These are phyloP conservation scores for Aspergillus pseudonomiae DNA, from an alignment of 2,329 filamentous ascomycete genomes.

Conservation along the genomic window DNA sequence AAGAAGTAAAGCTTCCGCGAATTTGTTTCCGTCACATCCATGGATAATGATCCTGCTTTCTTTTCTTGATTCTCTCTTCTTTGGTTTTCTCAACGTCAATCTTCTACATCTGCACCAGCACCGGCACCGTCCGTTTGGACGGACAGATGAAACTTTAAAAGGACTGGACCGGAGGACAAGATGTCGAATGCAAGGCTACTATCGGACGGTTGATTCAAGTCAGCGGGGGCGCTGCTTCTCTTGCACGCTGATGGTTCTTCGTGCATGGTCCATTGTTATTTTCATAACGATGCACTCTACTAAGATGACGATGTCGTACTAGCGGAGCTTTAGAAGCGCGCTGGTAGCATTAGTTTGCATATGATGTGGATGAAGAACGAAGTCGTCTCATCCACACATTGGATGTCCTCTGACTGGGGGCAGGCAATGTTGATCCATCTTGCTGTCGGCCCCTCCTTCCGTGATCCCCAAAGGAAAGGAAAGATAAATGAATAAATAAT, in stretches of 20 bases:
- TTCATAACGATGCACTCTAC: not conserved
- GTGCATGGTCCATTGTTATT: constrained; percentile 22
- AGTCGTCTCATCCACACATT: not conserved
- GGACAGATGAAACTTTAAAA: not conserved
- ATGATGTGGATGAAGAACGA: constrained; percentile 15
- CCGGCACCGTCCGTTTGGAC: not conserved
- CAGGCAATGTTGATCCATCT: not conserved
- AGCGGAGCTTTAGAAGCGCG: constrained; percentile 18
- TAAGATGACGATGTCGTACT: constrained; percentile 2
- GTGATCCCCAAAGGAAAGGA: not conserved
- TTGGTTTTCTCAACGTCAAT: not conserved
- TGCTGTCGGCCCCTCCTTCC: not conserved
- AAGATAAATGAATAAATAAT: not conserved
- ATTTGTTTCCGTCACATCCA: too few relatives aligned
- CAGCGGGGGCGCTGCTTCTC: constrained; percentile 26
- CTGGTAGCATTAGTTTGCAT: constrained; percentile 16
- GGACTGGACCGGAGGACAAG: constrained; percentile 12
- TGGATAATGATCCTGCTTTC: too few relatives aligned
- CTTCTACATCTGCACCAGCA: not conserved
- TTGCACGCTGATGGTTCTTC: constrained; percentile 28
- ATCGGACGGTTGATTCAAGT: constrained; percentile 30
- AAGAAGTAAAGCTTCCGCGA: too few relatives aligned
- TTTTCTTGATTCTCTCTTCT: too few relatives aligned
- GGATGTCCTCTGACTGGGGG: not conserved
- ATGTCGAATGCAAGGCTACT: constrained; percentile 20